Evolutionary conservation across 352 stramenopile species (phyloP).

Genomic region (Pythium dissotocum): DNA sequence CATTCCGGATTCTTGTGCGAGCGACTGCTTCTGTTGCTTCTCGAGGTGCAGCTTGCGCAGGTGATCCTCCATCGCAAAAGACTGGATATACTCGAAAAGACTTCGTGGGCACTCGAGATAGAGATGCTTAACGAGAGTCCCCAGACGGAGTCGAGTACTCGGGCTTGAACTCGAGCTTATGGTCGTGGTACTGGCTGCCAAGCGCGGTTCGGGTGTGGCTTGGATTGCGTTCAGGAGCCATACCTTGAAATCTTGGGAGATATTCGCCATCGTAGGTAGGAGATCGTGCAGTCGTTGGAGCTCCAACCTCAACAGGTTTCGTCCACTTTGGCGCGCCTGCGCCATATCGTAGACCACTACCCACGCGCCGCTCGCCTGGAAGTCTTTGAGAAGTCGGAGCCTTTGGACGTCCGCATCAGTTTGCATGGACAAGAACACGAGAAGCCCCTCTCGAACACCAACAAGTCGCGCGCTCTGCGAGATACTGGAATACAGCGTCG

Average conservation of each 20-base stretch:
- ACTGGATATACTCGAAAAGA: conserved; percentile 10
- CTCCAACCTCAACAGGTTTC: conserved; percentile 11
- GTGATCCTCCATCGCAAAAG: not conserved
- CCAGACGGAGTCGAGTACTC: not conserved
- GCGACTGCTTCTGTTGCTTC: conserved; percentile 18
- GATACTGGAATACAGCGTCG: conserved; percentile 10
- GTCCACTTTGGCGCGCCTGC: not conserved
- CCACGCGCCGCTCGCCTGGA: conserved; percentile 10
- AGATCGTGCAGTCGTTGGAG: conserved; percentile 11
- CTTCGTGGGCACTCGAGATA: conserved; percentile 13
- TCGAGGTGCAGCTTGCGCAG: conserved; percentile 14
- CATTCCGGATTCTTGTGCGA: not conserved
- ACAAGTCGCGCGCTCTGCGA: conserved; percentile 3
- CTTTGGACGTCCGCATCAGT: conserved; percentile 1
- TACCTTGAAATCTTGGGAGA: conserved; percentile 15
- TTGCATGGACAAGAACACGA: conserved; percentile 17
- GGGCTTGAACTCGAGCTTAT: not conserved
- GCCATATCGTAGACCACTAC: conserved; percentile 14
- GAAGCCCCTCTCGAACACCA: conserved; percentile 18
- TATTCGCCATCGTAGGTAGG: not conserved
- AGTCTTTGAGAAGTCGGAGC: conserved; percentile 7
- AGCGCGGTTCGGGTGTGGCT: not conserved
- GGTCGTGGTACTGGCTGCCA: not conserved
- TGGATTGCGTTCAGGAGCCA: conserved; percentile 18
- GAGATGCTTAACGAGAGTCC: conserved; percentile 1